Evolutionary conservation across 192 early-diverging fungal genomes (phyloP), one percentile per base, ranked within the genome.

Genomic region (Backusella westeae): DNA sequence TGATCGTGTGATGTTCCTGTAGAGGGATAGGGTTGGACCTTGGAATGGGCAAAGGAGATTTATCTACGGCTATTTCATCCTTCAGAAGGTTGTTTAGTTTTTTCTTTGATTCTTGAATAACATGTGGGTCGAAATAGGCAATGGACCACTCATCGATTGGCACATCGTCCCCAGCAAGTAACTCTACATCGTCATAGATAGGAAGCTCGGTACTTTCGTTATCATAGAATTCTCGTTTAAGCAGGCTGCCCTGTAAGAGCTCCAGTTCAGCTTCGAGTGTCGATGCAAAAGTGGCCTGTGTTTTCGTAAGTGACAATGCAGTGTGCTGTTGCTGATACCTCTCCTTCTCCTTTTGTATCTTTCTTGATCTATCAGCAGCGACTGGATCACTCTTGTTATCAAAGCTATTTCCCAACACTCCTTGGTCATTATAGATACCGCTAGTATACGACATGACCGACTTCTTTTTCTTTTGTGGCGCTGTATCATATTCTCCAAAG

Each of bases 191-290:
- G 14, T 71, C 15, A 29, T 44, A 29, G 6, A 7, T 29, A 14
- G 17, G 26, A 49, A 34, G 15, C 32, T 71, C 29, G 2, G 70
- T 49, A 17, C 26, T 44, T 29, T 49, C 42, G 15, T 49, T 71
- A 7, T 68, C 67, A 35, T 68, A 68, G 2, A 19, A 52, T 34
- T 34, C 35, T 46, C 53, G 44, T 7, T 79, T 56, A 38, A 56
- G 34, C 1, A 79, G 36, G n/a, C 1, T 44, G n/a, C 78, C 67
- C 23, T 75, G 74, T 14, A 73, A 79, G 34, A 79, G 42, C 15
- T 79, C 78, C 3, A 79, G 23, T 63, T 79, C 73, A 6, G 69
- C 73, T 23, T 79, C 78, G 3, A 79, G 35, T n/a, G 59, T 34
- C 6, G 78, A 74, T 34, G 71, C 78, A 29, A 53, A 6, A n/a